Percentiles rank a stretch among this genome's conserved stretches.
Evolutionary conservation across 2,329 filamentous ascomycete genomes (phyloP).

Genomic region (Cytospora paraplurivora): DNA sequence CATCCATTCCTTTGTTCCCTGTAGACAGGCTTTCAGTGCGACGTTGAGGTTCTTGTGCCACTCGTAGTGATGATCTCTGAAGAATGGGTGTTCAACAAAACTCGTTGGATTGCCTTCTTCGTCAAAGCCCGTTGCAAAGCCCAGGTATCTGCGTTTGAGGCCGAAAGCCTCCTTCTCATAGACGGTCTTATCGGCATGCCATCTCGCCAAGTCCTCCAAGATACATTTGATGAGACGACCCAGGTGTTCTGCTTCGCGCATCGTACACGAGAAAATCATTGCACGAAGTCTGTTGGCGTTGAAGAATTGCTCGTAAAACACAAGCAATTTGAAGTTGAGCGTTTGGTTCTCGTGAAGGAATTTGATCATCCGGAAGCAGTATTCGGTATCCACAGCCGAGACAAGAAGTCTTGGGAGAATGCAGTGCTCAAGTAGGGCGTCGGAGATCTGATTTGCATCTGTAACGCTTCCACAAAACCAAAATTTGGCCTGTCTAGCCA

Average conservation of each 20-base stretch:
- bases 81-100: conserved; percentile 82
- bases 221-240: conserved; percentile 86
- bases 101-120: conserved; percentile 68
- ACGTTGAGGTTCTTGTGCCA: conserved; percentile 85
- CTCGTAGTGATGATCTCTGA: conserved; percentile 80
- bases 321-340: conserved; percentile 83
- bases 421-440: conserved; percentile 83
- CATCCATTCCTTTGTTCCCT: conserved; percentile 82
- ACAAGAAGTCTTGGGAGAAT: conserved; percentile 85
- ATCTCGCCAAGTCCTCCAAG: conserved; percentile 75
- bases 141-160: conserved; percentile 58
- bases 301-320: conserved; percentile 82
- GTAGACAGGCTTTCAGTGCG: conserved; percentile 80
- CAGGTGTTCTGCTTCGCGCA: conserved; percentile 89
- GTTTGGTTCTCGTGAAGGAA: conserved; percentile 83
- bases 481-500: conserved; percentile 73
- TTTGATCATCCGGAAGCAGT: conserved; percentile 82
- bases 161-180: conserved; percentile 86
- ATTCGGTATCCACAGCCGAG: conserved; percentile 86
- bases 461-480: conserved; percentile 74
- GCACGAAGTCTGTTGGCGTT: conserved; percentile 77
- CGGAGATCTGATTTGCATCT: conserved; percentile 68
- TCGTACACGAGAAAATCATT: conserved; percentile 86
- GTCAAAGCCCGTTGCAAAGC: conserved; percentile 76
- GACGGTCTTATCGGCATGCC: conserved; percentile 75